phyloP scores from a whole-genome alignment of 2,329 filamentous ascomycete species.

The Botrytis cinerea region DNA sequence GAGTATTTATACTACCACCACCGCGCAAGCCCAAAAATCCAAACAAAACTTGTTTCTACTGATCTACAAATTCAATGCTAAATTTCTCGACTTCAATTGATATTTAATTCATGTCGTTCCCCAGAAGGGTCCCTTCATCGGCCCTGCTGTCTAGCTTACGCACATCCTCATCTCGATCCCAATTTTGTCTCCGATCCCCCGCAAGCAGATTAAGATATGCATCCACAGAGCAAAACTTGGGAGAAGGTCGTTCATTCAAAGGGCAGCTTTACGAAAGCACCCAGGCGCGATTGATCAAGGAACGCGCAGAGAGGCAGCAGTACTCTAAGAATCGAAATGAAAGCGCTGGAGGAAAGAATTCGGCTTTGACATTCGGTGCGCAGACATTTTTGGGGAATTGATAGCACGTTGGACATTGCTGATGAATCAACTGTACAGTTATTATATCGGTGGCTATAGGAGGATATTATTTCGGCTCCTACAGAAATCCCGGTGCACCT shows the following conservation, averaged over 20 bases:
- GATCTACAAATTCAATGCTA: neutral
- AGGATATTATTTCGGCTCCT: conserved; percentile 59
- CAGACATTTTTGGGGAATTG: conserved; percentile 7
- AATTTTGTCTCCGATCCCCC: conserved; percentile 29
- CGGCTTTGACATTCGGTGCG: conserved; percentile 58
- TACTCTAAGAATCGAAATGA: conserved; percentile 48
- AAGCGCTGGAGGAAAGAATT: conserved; percentile 47
- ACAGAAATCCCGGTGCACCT: conserved; percentile 53
- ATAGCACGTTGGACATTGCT: conserved; percentile 13
- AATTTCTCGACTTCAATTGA: conserved; percentile 2
- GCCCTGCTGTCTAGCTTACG: conserved; percentile 34
- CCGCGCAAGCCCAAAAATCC: neutral
- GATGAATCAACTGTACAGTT: conserved; percentile 31
- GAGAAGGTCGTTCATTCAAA: conserved; percentile 49
- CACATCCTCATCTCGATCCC: conserved; percentile 24
- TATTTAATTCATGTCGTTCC: conserved; percentile 32
- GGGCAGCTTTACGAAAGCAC: conserved; percentile 63
- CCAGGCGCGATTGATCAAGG: conserved; percentile 54
- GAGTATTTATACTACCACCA: conserved; percentile 8
- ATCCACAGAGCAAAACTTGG: conserved; percentile 34
- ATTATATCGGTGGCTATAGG: conserved; percentile 35
- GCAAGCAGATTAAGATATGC: conserved; percentile 31
- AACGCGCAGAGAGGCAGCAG: conserved; percentile 55
- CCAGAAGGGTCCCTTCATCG: conserved; percentile 33
- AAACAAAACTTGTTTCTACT: neutral